Conservation (phyloP, 2,329 filamentous ascomycete genomes). For the Claviceps monticola region DNA sequence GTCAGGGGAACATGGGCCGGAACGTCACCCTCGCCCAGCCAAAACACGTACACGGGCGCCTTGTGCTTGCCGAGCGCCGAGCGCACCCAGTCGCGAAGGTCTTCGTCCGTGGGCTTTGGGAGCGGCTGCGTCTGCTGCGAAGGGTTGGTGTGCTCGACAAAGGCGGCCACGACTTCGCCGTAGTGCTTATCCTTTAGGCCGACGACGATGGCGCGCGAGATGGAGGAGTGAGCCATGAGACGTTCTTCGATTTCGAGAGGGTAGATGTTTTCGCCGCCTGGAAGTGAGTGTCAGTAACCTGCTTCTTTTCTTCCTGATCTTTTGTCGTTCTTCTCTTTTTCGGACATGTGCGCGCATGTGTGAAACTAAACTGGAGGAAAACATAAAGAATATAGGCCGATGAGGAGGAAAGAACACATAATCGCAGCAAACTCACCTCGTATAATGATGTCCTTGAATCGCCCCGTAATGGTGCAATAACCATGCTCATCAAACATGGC, state of each 20-base stretch:
- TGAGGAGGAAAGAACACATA: not conserved
- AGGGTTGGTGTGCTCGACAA: constrained; percentile 31
- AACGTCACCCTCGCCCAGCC: constrained; percentile 50
- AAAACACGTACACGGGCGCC: constrained; percentile 61
- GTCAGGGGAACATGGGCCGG: constrained; percentile 46
- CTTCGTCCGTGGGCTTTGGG: constrained; percentile 22
- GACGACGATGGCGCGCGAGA: constrained; percentile 53
- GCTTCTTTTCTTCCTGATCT: too few species aligned
- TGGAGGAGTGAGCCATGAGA: constrained; percentile 47
- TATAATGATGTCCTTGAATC: constrained; percentile 72
- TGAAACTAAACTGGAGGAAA: not conserved
- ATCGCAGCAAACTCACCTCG: constrained; percentile 31
- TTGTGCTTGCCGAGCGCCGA: constrained; percentile 51
- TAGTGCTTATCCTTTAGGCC: constrained; percentile 58
- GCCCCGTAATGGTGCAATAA: constrained; percentile 59
- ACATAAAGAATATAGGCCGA: not conserved
- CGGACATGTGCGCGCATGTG: not conserved
- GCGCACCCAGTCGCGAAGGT: constrained; percentile 49
- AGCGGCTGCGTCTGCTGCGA: not conserved
- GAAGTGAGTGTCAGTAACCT: not conserved
- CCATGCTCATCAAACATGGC: constrained; percentile 53
- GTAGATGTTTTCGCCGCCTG: constrained; percentile 59
- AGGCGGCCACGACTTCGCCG: constrained; percentile 58
- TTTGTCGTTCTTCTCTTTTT: not conserved
- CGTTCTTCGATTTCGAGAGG: constrained; percentile 65